Evolutionary conservation across 371 early-diverging fungal species (phyloP).

Genomic region (Mucor lusitanicus): DNA sequence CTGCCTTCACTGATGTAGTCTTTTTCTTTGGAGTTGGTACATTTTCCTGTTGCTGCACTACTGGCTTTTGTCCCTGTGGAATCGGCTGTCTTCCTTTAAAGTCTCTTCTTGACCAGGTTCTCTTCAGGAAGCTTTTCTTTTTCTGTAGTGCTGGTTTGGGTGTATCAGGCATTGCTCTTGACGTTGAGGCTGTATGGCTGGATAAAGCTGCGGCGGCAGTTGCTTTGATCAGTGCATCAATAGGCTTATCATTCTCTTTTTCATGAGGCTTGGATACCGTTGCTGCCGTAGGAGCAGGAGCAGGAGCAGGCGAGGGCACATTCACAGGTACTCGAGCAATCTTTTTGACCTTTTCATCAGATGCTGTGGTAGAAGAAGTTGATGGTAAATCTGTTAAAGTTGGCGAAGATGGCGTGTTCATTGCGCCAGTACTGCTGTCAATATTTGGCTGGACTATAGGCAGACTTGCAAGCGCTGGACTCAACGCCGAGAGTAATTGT

Average conservation of each 20-base stretch:
- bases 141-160: background rate
- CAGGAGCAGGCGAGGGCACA: background rate
- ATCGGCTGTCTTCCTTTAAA: background rate
- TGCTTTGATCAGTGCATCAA: background rate
- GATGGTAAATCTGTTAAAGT: no score
- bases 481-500: background rate
- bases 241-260: background rate
- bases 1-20: background rate
- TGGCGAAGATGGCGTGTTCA: background rate
- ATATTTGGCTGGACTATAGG: background rate
- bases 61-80: background rate
- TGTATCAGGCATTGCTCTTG: background rate
- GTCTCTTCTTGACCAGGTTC: background rate
- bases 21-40: background rate
- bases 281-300: background rate
- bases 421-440: background rate
- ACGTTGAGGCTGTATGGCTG: background rate
- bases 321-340: constrained; percentile 7
- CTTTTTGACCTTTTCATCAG: background rate
- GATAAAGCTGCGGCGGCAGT: background rate
- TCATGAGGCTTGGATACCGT: background rate
- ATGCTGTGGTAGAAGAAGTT: background rate
- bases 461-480: background rate
- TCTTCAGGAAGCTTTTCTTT: background rate
- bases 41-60: background rate